phyloP scores from a whole-genome alignment of 2,329 filamentous ascomycete genomes.

The Colletotrichum tabaci region DNA sequence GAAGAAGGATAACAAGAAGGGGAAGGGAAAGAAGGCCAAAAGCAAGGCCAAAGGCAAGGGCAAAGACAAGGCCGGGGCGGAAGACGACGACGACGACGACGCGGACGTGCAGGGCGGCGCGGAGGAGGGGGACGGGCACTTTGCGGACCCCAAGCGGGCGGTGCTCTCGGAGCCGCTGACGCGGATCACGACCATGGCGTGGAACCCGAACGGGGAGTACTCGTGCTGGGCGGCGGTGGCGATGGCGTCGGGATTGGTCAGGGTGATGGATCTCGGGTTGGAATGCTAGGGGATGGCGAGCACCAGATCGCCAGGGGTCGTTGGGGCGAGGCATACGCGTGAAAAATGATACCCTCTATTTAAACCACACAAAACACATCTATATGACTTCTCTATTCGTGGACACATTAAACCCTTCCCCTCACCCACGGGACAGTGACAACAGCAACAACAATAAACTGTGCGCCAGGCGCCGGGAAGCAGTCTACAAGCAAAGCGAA shows the following conservation, averaged over 20 bases:
- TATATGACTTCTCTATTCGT: slow-evolving; percentile 14
- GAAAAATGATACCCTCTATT: slow-evolving; percentile 37
- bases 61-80: slow-evolving; percentile 42
- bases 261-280: slow-evolving; percentile 76
- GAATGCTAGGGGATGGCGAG: slow-evolving; percentile 46
- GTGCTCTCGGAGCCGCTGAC: slow-evolving; percentile 75
- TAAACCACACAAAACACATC: slow-evolving; percentile 20
- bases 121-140: slow-evolving; percentile 45
- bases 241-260: slow-evolving; percentile 76
- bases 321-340: not conserved
- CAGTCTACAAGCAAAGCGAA: slow-evolving; percentile 60
- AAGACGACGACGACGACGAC: slow-evolving; percentile 50
- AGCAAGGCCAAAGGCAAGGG: slow-evolving; percentile 53
- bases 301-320: not conserved
- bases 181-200: slow-evolving; percentile 73
- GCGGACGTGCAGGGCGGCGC: slow-evolving; percentile 42
- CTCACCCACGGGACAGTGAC: no score
- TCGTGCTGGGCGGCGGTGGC: slow-evolving; percentile 78
- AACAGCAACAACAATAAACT: no score
- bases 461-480: not conserved
- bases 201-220: slow-evolving; percentile 78
- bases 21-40: slow-evolving; percentile 55
- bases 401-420: not conserved
- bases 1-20: slow-evolving; percentile 54
- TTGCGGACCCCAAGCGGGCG: slow-evolving; percentile 57